Conservation (phyloP, 2,329 filamentous ascomycete genomes). For the Claviceps humidiphila region DNA sequence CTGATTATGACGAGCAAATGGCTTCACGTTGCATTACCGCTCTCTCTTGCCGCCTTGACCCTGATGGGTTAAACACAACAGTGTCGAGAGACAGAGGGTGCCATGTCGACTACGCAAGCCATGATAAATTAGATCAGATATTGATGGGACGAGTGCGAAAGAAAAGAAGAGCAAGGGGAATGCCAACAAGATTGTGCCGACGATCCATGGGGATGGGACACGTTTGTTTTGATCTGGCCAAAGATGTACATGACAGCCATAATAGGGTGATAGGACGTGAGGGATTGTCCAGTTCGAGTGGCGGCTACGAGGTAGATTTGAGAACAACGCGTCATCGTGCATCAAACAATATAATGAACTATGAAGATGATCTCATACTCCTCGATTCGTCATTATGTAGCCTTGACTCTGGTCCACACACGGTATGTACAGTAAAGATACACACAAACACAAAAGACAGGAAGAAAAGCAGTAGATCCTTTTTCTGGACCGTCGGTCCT, state of each 20-base stretch:
- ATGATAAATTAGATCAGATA: background rate
- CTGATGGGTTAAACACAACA: background rate
- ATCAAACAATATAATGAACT: background rate
- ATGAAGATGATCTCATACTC: background rate
- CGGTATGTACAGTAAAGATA: too few relatives aligned
- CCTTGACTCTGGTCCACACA: background rate
- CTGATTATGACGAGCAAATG: background rate
- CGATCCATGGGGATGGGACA: background rate
- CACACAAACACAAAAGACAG: too few relatives aligned
- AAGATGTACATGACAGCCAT: background rate
- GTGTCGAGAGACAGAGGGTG: too few relatives aligned
- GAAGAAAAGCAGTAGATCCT: too few relatives aligned
- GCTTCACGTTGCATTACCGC: conserved; percentile 3
- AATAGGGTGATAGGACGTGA: background rate
- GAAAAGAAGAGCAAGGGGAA: background rate
- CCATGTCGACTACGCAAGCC: background rate
- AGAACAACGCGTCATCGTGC: background rate
- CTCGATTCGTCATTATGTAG: background rate
- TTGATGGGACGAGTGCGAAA: background rate
- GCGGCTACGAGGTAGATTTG: background rate
- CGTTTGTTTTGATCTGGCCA: background rate
- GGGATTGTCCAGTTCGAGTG: background rate
- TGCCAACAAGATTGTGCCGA: background rate
- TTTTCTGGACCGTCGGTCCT: too few relatives aligned
- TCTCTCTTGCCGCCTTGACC: conserved; percentile 1